phyloP scores from a whole-genome alignment of 768 basidiomycete genomes.

The Heimioporus sp. region DNA sequence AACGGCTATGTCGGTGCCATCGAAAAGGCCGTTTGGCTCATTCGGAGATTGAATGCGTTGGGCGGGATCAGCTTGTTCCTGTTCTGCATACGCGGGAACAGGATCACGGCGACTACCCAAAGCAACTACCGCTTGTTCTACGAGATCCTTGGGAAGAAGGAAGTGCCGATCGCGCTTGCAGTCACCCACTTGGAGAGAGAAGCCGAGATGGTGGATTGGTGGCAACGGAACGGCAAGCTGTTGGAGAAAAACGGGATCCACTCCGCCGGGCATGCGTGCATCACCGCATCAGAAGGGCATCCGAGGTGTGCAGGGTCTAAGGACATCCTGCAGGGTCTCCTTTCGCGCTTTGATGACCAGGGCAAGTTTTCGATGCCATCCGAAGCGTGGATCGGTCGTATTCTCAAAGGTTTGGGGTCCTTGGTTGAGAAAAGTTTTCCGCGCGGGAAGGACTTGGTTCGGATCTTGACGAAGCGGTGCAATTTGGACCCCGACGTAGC shows the following conservation, averaged over 20 bases:
- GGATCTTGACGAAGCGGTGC: constrained; percentile 28
- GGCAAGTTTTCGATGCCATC: constrained; percentile 31
- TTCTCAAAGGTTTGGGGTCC: constrained; percentile 23
- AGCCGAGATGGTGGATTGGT: constrained; percentile 33
- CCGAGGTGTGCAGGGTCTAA: constrained; percentile 32
- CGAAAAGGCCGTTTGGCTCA: constrained; percentile 31
- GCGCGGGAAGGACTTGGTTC: constrained; percentile 23
- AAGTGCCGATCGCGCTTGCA: constrained; percentile 39
- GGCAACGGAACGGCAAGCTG: constrained; percentile 22
- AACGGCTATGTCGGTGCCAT: constrained; percentile 26
- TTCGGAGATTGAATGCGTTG: constrained; percentile 27
- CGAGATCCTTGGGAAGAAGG: constrained; percentile 26
- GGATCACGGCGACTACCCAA: constrained; percentile 28
- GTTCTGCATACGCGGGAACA: constrained; percentile 39
- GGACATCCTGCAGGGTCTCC: constrained; percentile 16
- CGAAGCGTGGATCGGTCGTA: constrained; percentile 25
- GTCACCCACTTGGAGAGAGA: constrained; percentile 40
- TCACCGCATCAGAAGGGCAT: constrained; percentile 26
- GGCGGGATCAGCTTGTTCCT: constrained; percentile 41
- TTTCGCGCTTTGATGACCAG: constrained; percentile 21
- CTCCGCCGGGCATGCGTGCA: constrained; percentile 30
- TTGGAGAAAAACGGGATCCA: constrained; percentile 20
- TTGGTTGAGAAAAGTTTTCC: constrained; percentile 17
- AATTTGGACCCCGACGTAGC: constrained; percentile 21
- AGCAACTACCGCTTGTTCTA: constrained; percentile 26